Evolutionary conservation across 257 asterid species (phyloP), one percentile per base, ranked within the genome.

Genomic region (Primulina huaijiensis): DNA sequence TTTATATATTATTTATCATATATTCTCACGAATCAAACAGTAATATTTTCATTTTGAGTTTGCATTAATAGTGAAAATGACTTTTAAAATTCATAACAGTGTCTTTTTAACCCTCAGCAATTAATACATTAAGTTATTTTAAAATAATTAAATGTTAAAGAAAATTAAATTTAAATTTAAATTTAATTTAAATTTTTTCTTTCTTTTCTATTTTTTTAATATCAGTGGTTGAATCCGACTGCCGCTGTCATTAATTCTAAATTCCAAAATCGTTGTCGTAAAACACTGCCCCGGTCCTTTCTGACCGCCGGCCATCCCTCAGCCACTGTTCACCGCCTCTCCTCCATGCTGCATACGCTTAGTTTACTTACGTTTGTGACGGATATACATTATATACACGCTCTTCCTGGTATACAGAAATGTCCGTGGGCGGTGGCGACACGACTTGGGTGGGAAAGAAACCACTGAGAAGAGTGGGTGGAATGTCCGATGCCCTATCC

Each of bases 401-500:
- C 55, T 43, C n/a, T 43, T 43, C 7, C 55, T 8, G 21, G 57
- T 50, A 5, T 50, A 50, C 57, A 6, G 8, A 33, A 68, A 87
- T 88, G 95, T 82, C 95, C 64, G 83, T 82, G 85, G 90, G 90
- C 62, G 90, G 92, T 60, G 76, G 83, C 84, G 96, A 90, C 68
- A 64, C 85, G 10, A 81, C 96, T 8, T 93, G 97, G 98, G 98
- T 93, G 46, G 96, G 97, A 35, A 85, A 87, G 72, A 93, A 90
- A 78, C 90, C 98, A 10, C 71, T 87, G 76, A 78, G 96, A 75
- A 84, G 95, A 71, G 86, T 90, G 1, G 97, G 97, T 34, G 98
- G 98, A 14, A 82, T 93, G 96, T 93, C 96, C 37, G 98, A 93
- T 82, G 95, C 98, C 30, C 95, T 90, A 66, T 87, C 92, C 63